Percentiles rank a stretch among this genome's conserved stretches.
phyloP scores from a whole-genome alignment of 441 rosid genomes.

The Erodium texanum region DNA sequence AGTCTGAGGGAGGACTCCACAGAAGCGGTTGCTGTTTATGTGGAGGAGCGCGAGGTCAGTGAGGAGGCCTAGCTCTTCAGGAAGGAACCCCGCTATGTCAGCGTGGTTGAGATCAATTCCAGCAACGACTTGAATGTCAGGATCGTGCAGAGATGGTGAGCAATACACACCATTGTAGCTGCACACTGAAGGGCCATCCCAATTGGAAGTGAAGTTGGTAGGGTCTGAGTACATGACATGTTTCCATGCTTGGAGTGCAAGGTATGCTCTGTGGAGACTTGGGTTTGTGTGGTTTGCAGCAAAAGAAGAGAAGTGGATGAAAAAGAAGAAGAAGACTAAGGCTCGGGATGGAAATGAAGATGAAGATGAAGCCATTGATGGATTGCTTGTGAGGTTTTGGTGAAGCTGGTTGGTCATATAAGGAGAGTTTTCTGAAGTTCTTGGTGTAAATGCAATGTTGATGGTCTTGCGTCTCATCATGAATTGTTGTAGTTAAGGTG shows the following conservation, averaged over 20 bases:
- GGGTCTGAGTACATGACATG: constrained; percentile 72
- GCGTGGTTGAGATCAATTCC: constrained; percentile 73
- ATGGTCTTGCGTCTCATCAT: neutral
- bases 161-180: constrained; percentile 65
- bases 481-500: neutral
- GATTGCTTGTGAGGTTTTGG: neutral
- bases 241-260: constrained; percentile 76
- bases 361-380: neutral
- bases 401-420: neutral
- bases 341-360: neutral
- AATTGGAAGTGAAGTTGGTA: constrained; percentile 47
- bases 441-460: neutral
- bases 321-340: neutral
- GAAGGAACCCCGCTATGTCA: constrained; percentile 81
- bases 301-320: neutral
- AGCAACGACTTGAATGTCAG: constrained; percentile 41
- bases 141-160: constrained; percentile 52
- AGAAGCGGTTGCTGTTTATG: constrained; percentile 69
- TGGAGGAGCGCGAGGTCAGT: constrained; percentile 62
- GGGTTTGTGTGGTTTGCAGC: constrained; percentile 15
- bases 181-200: constrained; percentile 72
- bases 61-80: constrained; percentile 61
- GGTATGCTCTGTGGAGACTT: constrained; percentile 56
- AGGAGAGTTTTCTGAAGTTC: neutral
- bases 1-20: constrained; percentile 70